Evolutionary conservation across 129 eudicot genomes (phyloP).

Genomic region (Helianthus annuus): HanXRQr2.0-SUNRISE NC_035438.2:47751117-47751616

Average conservation of each 20-base stretch:
- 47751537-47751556: conserved; percentile 36
- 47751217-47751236: conserved; percentile 17
- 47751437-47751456: conserved; percentile 65
- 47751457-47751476: conserved; percentile 57
- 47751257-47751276: background rate
- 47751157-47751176: too few species aligned
- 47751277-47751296: background rate
- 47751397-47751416: conserved; percentile 65
- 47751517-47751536: conserved; percentile 25
- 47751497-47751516: conserved; percentile 49
- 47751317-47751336: conserved; percentile 4
- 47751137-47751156: too few species aligned
- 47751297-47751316: background rate
- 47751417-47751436: conserved; percentile 96
- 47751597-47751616: background rate
- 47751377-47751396: background rate
- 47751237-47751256: background rate
- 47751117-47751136: too few species aligned
- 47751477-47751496: conserved; percentile 71
- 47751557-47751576: conserved; percentile 50
- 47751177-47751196: too few species aligned
- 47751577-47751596: conserved; percentile 57
- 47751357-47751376: background rate
- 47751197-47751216: background rate
- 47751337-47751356: background rate